Conservation (phyloP, 371 early-diverging fungal species). For the Parasitella parasitica region DNA sequence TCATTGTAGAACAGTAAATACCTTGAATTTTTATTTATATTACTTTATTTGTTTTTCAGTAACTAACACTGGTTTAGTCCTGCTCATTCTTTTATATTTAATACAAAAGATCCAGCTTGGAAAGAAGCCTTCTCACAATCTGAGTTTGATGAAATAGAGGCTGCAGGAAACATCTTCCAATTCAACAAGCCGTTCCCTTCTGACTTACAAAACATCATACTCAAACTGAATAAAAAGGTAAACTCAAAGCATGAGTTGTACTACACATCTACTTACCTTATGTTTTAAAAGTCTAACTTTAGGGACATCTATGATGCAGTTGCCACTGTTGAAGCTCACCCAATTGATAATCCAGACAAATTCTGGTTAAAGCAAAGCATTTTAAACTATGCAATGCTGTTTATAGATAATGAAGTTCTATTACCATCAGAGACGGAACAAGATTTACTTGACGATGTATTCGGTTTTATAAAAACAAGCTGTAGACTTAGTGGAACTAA, state of each 20-base stretch:
- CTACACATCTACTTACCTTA: not conserved
- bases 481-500: not conserved
- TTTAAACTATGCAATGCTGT: conserved; percentile 1
- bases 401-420: conserved; percentile 1
- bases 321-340: not conserved
- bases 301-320: conserved; percentile 7
- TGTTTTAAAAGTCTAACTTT: not conserved
- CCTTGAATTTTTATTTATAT: no score
- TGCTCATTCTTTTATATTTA: conserved; percentile 2
- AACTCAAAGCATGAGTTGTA: not conserved
- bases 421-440: not conserved
- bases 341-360: not conserved
- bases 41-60: not conserved
- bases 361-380: conserved; percentile 5
- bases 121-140: conserved; percentile 4
- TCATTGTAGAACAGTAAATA: conserved; percentile 1
- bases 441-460: conserved; percentile 12
- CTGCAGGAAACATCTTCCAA: not conserved
- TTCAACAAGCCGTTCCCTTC: not conserved
- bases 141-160: not conserved
- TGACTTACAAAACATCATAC: no score
- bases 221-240: conserved; percentile 7
- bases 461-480: conserved; percentile 10
- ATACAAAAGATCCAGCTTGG: not conserved
- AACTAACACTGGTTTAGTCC: conserved; percentile 6